Base-by-base conservation (phyloP, 2,329 filamentous ascomycete genomes). In the Plenodomus biglobosus region DNA sequence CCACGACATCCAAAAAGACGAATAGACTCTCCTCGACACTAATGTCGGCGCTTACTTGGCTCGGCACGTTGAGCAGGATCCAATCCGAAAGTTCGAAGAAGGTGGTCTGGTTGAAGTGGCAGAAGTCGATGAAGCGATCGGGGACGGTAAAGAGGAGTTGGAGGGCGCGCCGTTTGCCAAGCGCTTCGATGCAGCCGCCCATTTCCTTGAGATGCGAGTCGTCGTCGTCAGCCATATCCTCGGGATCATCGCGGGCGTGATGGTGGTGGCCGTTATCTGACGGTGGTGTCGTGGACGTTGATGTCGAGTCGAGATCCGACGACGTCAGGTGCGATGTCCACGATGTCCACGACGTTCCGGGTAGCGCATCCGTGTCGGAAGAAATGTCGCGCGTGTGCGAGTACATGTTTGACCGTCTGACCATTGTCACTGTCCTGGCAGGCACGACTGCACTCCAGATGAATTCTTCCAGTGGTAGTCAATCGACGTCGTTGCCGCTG, bases 11-110 rank as follows among this genome's bases (percentile, higher is more conserved):
- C 44, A 72, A 55, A 49, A 72, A 72, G 6, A 72, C 61, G 39
- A 72, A 68, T 8, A 72, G 51, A 46, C 66, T 66, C 56, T 72
- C 69, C 50, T 72, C 68, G 10, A 72, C 59, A 48, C 65, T 70
- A 50, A 70, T 63, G 42, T 67, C 62, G 17, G 58, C 48, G 1
- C 61, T 51, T n/a, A 65, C 51, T 24, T 61, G 59, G 18, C 62
- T 67, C 38, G 65, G 51, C 48, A 65, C 60, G 49, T 72, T 62
- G 44, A 62, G 66, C 24, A 68, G 53, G 24, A 70, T 65, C 69
- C 68, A 72, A 53, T 72, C 69, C n/a, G 68, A 64, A 17, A 72
- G 59, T 45, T 68, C 63, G 39, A 69, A 64, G 40, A 71, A 72
- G 47, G 67, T 70, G 50, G 68, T 64, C 42, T 71, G 68, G 41